A percentile compares a stretch with the other conserved stretches of the same genome.
These are phyloP conservation scores for Begonia masoniana DNA, from an alignment of 306 rosid species.

Conservation along the genomic window DNA sequence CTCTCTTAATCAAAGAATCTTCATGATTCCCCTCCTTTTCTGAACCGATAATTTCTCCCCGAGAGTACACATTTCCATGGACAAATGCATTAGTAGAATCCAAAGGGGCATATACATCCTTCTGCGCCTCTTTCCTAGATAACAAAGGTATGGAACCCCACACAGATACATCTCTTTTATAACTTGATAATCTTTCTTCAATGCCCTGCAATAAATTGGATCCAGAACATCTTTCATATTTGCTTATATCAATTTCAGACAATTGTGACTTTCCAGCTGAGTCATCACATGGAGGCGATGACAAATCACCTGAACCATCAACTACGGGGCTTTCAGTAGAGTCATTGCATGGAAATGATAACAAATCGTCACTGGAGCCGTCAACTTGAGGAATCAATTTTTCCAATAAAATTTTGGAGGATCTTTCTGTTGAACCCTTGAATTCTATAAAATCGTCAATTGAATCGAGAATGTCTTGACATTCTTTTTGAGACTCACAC, in stretches of 20 bases:
- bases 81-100: slow-evolving; percentile 12
- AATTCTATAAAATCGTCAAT: slow-evolving; percentile 41
- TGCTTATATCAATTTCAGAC: slow-evolving; percentile 8
- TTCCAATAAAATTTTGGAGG: slow-evolving; percentile 21
- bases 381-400: slow-evolving; percentile 51
- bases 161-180: slow-evolving; percentile 29
- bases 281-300: slow-evolving; percentile 35
- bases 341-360: slow-evolving; percentile 34
- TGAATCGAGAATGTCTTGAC: slow-evolving; percentile 92
- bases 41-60: slow-evolving; percentile 16
- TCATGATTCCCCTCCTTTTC: slow-evolving; percentile 16
- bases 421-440: slow-evolving; percentile 30
- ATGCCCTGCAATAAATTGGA: slow-evolving; percentile 18
- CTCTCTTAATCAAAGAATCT: slow-evolving; percentile 18
- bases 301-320: slow-evolving; percentile 48
- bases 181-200: slow-evolving; percentile 19
- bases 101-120: slow-evolving; percentile 11
- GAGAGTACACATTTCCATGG: slow-evolving; percentile 20
- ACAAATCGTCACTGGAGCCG: slow-evolving; percentile 44
- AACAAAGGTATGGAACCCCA: slow-evolving; percentile 71
- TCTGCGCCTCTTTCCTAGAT: slow-evolving; percentile 18
- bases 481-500: slow-evolving; percentile 83
- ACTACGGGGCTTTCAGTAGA: slow-evolving; percentile 40
- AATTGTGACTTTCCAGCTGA: slow-evolving; percentile 20
- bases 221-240: slow-evolving; percentile 22